Base-by-base conservation (phyloP, 345 rosid genomes). In the Excoecaria cochinchinensis region DNA sequence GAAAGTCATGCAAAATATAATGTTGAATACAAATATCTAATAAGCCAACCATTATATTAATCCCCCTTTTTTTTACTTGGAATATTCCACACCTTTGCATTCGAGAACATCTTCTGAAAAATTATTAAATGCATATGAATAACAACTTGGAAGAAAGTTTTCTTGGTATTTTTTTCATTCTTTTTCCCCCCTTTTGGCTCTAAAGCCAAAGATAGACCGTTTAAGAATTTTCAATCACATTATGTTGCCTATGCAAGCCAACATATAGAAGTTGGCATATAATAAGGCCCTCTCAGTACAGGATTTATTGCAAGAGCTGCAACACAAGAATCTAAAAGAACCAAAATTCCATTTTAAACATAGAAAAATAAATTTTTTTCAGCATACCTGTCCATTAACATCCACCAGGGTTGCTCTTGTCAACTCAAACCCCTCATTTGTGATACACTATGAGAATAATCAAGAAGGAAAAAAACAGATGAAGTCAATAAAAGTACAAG, bases 371-470 rank as follows among this genome's bases (percentile, higher is more conserved):
- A 53, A 65, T 11, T 13, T 62, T 39, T 14, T 1, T 69, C 60
- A 80, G 4, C 73, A 80, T 84, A 89, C 98, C 98, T 89, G 89
- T 80, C 98, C 99, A 78, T 81, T 73, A 56, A 85, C 76, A 87
- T 95, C 97, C 48, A 93, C 98, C 25, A 95, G 70, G 25, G 99
- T 95, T 73, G 87, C 83, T 84, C 99, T 88, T 66, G 99, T 91
- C 59, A 95, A 88, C 91, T 93, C 98, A 10, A 90, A 91, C 67
- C 98, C 99, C 64, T 88, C 90, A 14, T 78, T 84, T 69, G 99
- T 89, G 77, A 89, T 80, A 83, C 98, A 95, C 99, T 95, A 52
- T 59, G 14, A 50, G 39, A 17, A 51, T 8, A 51, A 75, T 17
- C 48, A 22, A 51, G 15, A 11, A 40, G 58, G 13, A 39, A 14